Percentiles rank a stretch among this genome's conserved stretches.
Evolutionary conservation across 352 stramenopile genomes (phyloP).

Genomic region (Pythium brachiatum): DNA sequence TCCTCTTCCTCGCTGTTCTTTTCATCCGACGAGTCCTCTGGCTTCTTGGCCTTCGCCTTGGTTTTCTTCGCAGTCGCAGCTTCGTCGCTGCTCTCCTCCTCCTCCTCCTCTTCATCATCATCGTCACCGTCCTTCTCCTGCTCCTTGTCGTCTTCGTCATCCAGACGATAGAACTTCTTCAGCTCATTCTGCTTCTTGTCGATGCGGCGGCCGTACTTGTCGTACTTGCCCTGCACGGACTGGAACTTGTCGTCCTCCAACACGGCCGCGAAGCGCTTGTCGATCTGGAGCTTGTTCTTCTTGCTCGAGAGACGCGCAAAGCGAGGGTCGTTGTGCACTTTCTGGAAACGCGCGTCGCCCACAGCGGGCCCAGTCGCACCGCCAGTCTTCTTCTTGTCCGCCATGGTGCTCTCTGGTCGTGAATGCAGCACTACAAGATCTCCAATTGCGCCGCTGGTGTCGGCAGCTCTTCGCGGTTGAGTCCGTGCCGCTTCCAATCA

Average conservation of each 20-base stretch:
- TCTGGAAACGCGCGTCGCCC: constrained; percentile 76
- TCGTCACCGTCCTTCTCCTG: constrained; percentile 15
- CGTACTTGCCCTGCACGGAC: constrained; percentile 78
- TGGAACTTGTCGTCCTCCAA: constrained; percentile 81
- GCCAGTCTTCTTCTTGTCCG: constrained; percentile 27
- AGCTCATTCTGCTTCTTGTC: constrained; percentile 74
- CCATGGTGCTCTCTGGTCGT: constrained; percentile 26
- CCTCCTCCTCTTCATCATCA: constrained; percentile 5
- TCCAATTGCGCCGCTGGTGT: not conserved
- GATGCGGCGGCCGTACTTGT: constrained; percentile 86
- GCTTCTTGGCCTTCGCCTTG: constrained; percentile 29
- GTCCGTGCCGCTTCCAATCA: constrained; percentile 24
- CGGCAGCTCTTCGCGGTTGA: constrained; percentile 19
- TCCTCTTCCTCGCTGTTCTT: constrained; percentile 32
- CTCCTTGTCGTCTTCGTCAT: constrained; percentile 46
- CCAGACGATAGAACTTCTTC: constrained; percentile 79
- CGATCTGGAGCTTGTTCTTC: constrained; percentile 83
- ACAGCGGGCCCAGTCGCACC: constrained; percentile 26
- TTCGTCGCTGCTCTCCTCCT: constrained; percentile 18
- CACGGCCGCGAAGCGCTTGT: constrained; percentile 68
- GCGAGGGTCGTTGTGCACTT: constrained; percentile 84
- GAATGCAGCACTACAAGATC: not conserved
- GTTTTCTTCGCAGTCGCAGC: constrained; percentile 30
- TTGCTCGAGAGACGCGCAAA: constrained; percentile 78
- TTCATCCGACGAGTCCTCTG: constrained; percentile 8